These are phyloP conservation scores for Malassezia sympodialis DNA, from an alignment of 1,284 basidiomycete species.

Conservation along the genomic window DNA sequence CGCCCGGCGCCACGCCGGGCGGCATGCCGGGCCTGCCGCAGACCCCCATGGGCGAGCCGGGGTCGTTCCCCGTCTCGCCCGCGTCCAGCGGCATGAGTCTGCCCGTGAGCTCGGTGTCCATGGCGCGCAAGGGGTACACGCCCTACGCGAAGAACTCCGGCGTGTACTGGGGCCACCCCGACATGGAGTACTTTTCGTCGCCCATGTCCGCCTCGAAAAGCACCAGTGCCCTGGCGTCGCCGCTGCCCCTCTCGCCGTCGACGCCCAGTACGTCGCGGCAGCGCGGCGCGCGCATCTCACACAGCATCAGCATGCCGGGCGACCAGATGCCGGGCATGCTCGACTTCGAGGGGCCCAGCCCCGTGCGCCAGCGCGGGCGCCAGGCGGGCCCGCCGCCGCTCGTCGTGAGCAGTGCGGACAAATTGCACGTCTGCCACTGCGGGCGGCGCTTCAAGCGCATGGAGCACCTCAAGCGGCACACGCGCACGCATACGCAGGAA, in stretches of 20 bases:
- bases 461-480: constrained; percentile 48
- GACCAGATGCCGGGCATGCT: constrained; percentile 19
- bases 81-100: constrained; percentile 10
- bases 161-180: background rate
- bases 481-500: constrained; percentile 45
- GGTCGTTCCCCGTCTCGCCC: constrained; percentile 27
- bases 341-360: constrained; percentile 19
- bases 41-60: constrained; percentile 1
- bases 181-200: constrained; percentile 15
- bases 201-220: constrained; percentile 31
- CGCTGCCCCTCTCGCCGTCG: constrained; percentile 20
- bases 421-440: constrained; percentile 45
- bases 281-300: constrained; percentile 3
- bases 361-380: constrained; percentile 15
- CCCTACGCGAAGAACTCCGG: constrained; percentile 10
- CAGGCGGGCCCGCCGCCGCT: constrained; percentile 37
- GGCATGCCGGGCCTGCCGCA: background rate
- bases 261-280: constrained; percentile 1
- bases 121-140: constrained; percentile 17
- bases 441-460: constrained; percentile 46
- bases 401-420: constrained; percentile 44
- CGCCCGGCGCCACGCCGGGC: background rate
- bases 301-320: constrained; percentile 16
- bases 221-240: constrained; percentile 26
- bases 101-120: constrained; percentile 8